These are phyloP conservation scores for Gossypium schwendimanii DNA, from an alignment of 441 rosid genomes.

Conservation along the genomic window DNA sequence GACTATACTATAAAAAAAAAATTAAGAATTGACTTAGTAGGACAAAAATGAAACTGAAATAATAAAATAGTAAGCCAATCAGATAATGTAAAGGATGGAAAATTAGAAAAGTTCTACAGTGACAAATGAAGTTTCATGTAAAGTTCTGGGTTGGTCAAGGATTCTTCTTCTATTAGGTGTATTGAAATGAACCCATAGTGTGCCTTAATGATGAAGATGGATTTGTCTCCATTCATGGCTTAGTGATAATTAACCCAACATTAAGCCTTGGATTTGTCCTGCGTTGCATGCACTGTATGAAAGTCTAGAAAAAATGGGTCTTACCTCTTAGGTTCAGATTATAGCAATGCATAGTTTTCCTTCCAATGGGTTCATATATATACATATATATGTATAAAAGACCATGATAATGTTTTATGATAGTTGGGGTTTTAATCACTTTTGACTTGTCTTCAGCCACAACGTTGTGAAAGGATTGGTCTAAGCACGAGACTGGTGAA, in stretches of 20 bases:
- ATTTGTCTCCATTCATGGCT: background rate
- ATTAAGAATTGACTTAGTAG: too few species aligned
- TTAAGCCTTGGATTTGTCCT: background rate
- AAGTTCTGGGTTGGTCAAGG: background rate
- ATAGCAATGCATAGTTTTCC: too few species aligned
- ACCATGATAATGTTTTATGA: background rate
- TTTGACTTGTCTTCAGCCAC: slow-evolving; percentile 10
- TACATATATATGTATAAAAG: background rate
- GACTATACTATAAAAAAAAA: background rate
- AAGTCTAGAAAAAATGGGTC: background rate
- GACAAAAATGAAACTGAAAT: too few species aligned
- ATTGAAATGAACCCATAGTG: background rate
- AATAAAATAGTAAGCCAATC: background rate
- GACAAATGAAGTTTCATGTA: background rate
- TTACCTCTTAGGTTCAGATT: too few species aligned
- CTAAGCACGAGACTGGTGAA: slow-evolving; percentile 15
- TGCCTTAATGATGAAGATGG: background rate
- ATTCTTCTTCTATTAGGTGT: background rate
- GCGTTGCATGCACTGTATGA: background rate
- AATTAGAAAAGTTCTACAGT: background rate
- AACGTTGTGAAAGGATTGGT: slow-evolving; percentile 16
- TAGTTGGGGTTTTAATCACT: slow-evolving; percentile 12
- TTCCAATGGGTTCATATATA: background rate
- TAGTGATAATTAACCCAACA: background rate
- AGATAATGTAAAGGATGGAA: background rate